Evolutionary conservation across 371 early-diverging fungal species (phyloP), one percentile per base, ranked within the genome.

Genomic region (Haplosporangium sp.): DNA sequence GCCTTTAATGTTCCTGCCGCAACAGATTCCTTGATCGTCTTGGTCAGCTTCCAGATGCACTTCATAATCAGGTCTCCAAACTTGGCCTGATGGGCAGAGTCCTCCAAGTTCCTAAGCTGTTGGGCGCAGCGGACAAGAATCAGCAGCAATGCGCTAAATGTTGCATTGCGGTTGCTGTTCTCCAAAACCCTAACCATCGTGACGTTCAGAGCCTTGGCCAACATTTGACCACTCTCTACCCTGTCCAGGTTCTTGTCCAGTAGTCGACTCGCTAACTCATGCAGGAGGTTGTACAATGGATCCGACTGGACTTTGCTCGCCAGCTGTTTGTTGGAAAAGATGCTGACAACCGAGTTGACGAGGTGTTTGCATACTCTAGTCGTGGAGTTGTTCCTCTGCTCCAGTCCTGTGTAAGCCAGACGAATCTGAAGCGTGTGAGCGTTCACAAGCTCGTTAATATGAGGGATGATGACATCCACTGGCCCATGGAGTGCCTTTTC

Each of bases 31-130:
- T 92, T 89, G 55, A 98, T 86, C 11, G 90, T 83, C 82, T 96
- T 97, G 23, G 96, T 93, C 60, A 96, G 72, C 67, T 97, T 96
- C 98, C 98, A 98, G 55, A 98, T 66, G 62, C 98, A 98, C 81
- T 96, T 96, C 95, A 97, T 95, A n/a, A 94, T 91, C 40, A 96
- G 76, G 74, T 97, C 96, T 14, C 92, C 92, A 71, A 90, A 93
- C 69, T 93, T 93, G 37, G 89, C 81, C 62, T 94, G 88, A 52
- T 85, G 74, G 13, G 88, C 77, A 2, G 87, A 80, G 55, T 89
- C 88, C 4, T 86, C 85, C 45, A 86, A 20, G 18, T 62, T 62
- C 42, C 73, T 59, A 36, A 79, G 83, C 9, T 83, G 83, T 20
- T 88, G 81, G 0, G 79, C 79, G 59, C 81, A 52, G 79, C 85